Evolutionary conservation across 2,329 filamentous ascomycete genomes (phyloP).

Genomic region (Ceratocystis huliohia): DNA sequence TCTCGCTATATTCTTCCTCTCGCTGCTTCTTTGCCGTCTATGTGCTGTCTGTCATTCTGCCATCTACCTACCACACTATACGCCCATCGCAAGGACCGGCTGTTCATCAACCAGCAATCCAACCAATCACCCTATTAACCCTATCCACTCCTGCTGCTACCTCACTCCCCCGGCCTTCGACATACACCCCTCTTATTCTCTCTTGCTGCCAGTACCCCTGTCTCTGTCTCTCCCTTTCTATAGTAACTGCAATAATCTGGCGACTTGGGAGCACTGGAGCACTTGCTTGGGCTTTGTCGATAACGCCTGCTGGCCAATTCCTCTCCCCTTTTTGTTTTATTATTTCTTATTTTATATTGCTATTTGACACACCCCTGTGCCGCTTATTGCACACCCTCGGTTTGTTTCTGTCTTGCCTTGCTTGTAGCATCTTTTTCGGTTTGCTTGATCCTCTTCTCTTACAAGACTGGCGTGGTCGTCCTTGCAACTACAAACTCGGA

Average conservation of each 20-base stretch:
- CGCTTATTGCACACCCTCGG: neutral
- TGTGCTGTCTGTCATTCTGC: neutral
- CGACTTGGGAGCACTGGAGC: neutral
- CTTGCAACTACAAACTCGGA: constrained; percentile 4
- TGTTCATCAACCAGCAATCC: neutral
- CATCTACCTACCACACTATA: neutral
- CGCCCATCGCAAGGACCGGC: neutral
- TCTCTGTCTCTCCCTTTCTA: constrained; percentile 1
- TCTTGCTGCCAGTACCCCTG: neutral
- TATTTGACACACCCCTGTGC: neutral
- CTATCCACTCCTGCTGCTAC: no score
- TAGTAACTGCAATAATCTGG: neutral
- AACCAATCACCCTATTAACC: neutral
- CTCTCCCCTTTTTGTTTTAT: constrained; percentile 2
- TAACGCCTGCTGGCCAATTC: neutral
- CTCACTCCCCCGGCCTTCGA: neutral
- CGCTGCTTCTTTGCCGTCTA: neutral
- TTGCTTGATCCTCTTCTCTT: constrained; percentile 14
- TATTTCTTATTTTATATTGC: neutral
- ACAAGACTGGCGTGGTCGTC: constrained; percentile 13
- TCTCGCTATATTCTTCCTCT: neutral
- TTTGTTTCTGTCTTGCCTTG: constrained; percentile 10
- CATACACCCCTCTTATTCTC: neutral
- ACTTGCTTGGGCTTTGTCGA: neutral
- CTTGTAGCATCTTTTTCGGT: constrained; percentile 10